phyloP scores from a whole-genome alignment of 2,329 filamentous ascomycete species.

The Paradendryphiella salina region DNA sequence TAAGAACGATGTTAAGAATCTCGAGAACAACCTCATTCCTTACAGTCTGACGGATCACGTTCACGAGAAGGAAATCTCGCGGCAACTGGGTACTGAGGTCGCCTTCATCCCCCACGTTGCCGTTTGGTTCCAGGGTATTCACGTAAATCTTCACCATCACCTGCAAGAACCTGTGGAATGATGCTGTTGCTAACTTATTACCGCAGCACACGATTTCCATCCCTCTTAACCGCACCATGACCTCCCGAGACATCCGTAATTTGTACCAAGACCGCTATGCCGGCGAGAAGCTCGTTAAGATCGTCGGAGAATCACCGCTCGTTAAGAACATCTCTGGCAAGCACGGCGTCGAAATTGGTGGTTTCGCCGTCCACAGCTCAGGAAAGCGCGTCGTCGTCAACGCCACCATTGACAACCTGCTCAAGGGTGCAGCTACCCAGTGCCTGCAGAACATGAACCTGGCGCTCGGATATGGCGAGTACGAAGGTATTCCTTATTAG shows the following conservation, averaged over 20 bases:
- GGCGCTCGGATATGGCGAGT: slow-evolving; percentile 84
- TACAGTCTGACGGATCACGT: slow-evolving; percentile 93
- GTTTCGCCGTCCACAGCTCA: slow-evolving; percentile 86
- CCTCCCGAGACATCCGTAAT: slow-evolving; percentile 86
- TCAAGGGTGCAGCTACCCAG: slow-evolving; percentile 92
- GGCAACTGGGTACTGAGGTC: slow-evolving; percentile 72
- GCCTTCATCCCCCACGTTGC: slow-evolving; percentile 93
- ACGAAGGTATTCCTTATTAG: slow-evolving; percentile 74
- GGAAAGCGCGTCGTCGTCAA: slow-evolving; percentile 94
- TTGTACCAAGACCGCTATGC: slow-evolving; percentile 96
- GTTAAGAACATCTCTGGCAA: slow-evolving; percentile 83
- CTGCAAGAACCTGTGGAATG: background rate
- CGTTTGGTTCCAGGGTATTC: slow-evolving; percentile 96
- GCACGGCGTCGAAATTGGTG: slow-evolving; percentile 91
- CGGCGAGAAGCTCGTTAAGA: slow-evolving; percentile 91
- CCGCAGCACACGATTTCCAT: slow-evolving; percentile 80
- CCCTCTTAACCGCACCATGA: slow-evolving; percentile 83
- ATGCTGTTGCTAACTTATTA: background rate
- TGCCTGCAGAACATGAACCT: slow-evolving; percentile 96
- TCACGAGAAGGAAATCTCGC: slow-evolving; percentile 87
- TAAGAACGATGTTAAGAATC: slow-evolving; percentile 85
- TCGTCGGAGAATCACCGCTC: slow-evolving; percentile 81
- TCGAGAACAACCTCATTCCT: slow-evolving; percentile 85
- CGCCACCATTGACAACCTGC: slow-evolving; percentile 88
- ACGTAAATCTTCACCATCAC: slow-evolving; percentile 50